Conservation (phyloP, 805 yeast genomes). For the Helenozyma baotianmanensis region DNA sequence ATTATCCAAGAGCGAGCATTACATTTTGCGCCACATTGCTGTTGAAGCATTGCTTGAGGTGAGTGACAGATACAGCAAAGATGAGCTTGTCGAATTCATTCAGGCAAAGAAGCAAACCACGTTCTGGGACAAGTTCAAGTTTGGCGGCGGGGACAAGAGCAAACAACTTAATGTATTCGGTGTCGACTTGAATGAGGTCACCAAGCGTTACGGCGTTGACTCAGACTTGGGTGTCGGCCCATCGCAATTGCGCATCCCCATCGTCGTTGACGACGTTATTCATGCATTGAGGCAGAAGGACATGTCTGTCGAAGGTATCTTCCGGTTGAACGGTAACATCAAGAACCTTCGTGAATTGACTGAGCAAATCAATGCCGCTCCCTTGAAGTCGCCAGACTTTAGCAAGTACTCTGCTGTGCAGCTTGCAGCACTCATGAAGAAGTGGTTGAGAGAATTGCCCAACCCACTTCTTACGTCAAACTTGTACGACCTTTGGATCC, state of each 20-base stretch:
- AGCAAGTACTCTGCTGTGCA: constrained; percentile 81
- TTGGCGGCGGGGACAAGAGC: constrained; percentile 27
- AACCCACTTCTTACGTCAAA: constrained; percentile 79
- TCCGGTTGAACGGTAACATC: constrained; percentile 94
- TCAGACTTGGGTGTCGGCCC: constrained; percentile 85
- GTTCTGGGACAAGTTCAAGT: constrained; percentile 52
- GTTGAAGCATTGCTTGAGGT: constrained; percentile 45
- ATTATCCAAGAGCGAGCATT: constrained; percentile 52
- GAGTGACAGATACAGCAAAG: constrained; percentile 21
- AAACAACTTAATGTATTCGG: constrained; percentile 61
- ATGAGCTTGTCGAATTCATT: constrained; percentile 37
- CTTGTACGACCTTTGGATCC: constrained; percentile 75
- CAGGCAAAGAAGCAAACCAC: constrained; percentile 40
- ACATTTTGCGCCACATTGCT: constrained; percentile 55
- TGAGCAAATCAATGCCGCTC: constrained; percentile 67
- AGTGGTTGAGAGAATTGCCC: constrained; percentile 88
- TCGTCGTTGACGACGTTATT: constrained; percentile 80
- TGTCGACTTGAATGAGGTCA: constrained; percentile 62
- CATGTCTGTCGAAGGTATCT: constrained; percentile 93
- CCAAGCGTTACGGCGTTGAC: constrained; percentile 72
- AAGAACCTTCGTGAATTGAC: constrained; percentile 70
- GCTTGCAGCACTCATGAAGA: constrained; percentile 86
- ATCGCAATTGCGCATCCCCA: constrained; percentile 71
- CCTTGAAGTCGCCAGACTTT: constrained; percentile 66
- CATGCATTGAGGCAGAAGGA: constrained; percentile 83